Percentiles rank a stretch among this genome's conserved stretches.
phyloP scores from a whole-genome alignment of 2,329 filamentous ascomycete genomes.

The Grosmannia clavigera region DNA sequence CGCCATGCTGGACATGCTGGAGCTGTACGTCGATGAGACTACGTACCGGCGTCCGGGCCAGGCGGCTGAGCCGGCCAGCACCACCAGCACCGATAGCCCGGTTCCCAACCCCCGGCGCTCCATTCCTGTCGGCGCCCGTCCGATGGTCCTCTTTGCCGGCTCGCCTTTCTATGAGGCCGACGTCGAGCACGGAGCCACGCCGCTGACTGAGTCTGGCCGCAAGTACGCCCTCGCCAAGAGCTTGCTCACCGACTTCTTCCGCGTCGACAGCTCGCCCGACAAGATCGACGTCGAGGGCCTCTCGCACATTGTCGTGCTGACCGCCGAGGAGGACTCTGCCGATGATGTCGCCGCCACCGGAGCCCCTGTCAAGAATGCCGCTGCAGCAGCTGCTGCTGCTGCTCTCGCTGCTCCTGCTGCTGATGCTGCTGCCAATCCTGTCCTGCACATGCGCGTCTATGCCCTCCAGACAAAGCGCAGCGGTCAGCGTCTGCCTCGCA shows the following conservation, averaged over 20 bases:
- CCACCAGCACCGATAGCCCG: background rate
- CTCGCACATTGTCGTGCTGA: slow-evolving; percentile 78
- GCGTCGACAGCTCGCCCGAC: slow-evolving; percentile 58
- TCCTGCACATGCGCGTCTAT: slow-evolving; percentile 64
- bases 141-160: slow-evolving; percentile 75
- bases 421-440: slow-evolving; percentile 35
- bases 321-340: slow-evolving; percentile 47
- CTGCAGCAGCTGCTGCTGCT: slow-evolving; percentile 3
- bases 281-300: slow-evolving; percentile 91
- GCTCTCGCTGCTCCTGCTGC: slow-evolving; percentile 17
- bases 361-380: no score
- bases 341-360: no score
- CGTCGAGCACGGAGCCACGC: slow-evolving; percentile 54
- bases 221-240: slow-evolving; percentile 73
- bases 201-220: slow-evolving; percentile 10
- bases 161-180: slow-evolving; percentile 48
- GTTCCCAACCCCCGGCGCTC: slow-evolving; percentile 24
- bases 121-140: slow-evolving; percentile 70
- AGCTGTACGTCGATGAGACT: slow-evolving; percentile 69
- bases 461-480: slow-evolving; percentile 75
- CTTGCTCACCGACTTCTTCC: slow-evolving; percentile 83
- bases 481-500: slow-evolving; percentile 74
- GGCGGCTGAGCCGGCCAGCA: background rate
- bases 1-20: slow-evolving; percentile 89
- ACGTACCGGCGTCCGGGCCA: slow-evolving; percentile 57